Conservation (phyloP, 2,329 filamentous ascomycete species). For the Aspergillus sp. region DNA sequence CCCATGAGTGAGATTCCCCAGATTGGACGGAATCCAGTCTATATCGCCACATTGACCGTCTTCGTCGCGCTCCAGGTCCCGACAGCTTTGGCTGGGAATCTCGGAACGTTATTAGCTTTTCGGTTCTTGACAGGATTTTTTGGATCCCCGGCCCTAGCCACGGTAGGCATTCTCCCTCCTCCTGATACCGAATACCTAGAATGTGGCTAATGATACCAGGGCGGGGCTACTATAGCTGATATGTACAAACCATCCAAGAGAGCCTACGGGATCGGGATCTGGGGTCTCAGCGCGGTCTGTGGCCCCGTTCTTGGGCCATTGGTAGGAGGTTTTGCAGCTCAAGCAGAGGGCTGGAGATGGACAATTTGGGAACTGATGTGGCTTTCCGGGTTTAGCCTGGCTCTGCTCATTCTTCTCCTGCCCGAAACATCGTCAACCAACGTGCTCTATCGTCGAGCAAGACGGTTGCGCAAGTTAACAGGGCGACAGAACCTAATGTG, state of each 20-base stretch:
- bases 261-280: slow-evolving; percentile 34
- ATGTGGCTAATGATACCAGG: slow-evolving; percentile 5
- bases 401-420: slow-evolving; percentile 32
- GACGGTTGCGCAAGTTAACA: slow-evolving; percentile 31
- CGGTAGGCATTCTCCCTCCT: slow-evolving; percentile 4
- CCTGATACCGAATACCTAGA: neutral
- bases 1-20: slow-evolving; percentile 42
- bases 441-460: slow-evolving; percentile 35
- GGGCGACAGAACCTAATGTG: slow-evolving; percentile 31
- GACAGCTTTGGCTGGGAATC: slow-evolving; percentile 39
- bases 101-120: slow-evolving; percentile 44
- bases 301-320: slow-evolving; percentile 38
- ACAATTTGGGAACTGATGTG: slow-evolving; percentile 36
- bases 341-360: slow-evolving; percentile 34
- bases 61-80: slow-evolving; percentile 45
- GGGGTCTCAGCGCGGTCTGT: slow-evolving; percentile 35
- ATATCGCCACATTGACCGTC: slow-evolving; percentile 39
- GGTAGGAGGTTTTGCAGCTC: slow-evolving; percentile 34
- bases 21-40: slow-evolving; percentile 42
- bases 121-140: slow-evolving; percentile 46
- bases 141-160: slow-evolving; percentile 37
- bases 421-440: slow-evolving; percentile 34
- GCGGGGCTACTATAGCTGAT: slow-evolving; percentile 35
- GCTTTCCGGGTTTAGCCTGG: slow-evolving; percentile 31
- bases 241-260: slow-evolving; percentile 33